Base-by-base conservation (phyloP, 495 filamentous ascomycete species). In the Penicillium simplicissimum region DNA sequence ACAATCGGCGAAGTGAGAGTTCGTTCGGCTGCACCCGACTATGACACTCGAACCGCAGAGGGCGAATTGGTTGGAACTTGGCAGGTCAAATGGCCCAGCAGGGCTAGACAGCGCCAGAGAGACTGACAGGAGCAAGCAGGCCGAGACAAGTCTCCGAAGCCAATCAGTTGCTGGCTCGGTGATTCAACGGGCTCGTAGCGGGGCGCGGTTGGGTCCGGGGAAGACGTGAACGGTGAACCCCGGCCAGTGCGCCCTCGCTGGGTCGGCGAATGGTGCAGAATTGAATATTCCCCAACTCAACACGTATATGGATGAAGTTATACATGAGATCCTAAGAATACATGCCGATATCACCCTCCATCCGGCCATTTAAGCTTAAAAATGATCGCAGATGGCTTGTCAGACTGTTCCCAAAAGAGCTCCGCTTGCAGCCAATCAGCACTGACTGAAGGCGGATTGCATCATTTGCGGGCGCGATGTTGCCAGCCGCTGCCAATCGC, bases 11-110 rank as follows among this genome's bases (percentile, higher is more conserved):
- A 49, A 8, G 21, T 25, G 55, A 40, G 21, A 54, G 63, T 34
- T 61, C 58, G 63, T 34, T 61, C 58, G 63, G 58, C 47, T 65
- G 33, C 48, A 57, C 33, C 58, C 55, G 63, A 43, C 38, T 37
- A 19, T 31, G 42, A 9, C 17, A 23, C 3, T 45, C 19, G 19
- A 45, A 23, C 9, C 17, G 42, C 42, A 7, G 42, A 23, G 8
- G 9, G 17, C 11, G 9, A 45, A 13, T 8, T 45, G 42, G 42
- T 23, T 45, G n/a, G n/a, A n/a, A n/a, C n/a, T n/a, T n/a, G 42
- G 42, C n/a, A 45, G 17, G 23, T 45, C 23, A 36, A 8, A 19
- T 9, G 51, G 31, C 31, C 33, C 23, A 45, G 40, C 40, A 19
- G 40, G 8, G 7, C 10, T 19, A 45, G 17, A 45, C 42, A 45